Conservation (phyloP, 2,329 filamentous ascomycete genomes). For the Plectosphaerella plurivora region DNA sequence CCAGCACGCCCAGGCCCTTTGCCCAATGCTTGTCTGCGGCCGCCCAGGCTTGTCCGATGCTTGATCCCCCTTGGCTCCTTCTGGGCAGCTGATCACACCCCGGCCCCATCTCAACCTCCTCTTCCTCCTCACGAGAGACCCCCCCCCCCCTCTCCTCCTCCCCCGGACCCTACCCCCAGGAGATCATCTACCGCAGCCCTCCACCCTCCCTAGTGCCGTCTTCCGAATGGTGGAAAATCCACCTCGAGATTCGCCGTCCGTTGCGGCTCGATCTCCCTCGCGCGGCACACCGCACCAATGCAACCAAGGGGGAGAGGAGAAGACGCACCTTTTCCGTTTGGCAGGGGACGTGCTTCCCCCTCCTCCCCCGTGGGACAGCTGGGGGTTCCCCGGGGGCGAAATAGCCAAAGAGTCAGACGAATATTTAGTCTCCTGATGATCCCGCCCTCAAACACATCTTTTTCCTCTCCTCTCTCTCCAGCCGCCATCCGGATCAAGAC, state of each 20-base stretch:
- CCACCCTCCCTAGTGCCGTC: background rate
- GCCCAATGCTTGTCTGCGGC: background rate
- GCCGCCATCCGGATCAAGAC: background rate
- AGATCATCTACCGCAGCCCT: background rate
- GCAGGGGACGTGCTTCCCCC: background rate
- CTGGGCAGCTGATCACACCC: no score
- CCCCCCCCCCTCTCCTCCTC: background rate
- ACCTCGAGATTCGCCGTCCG: conserved; percentile 12
- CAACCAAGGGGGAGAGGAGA: conserved; percentile 1
- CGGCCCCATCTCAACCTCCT: no score
- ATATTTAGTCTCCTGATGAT: background rate
- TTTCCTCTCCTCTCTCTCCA: background rate
- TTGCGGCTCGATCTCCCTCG: conserved; percentile 10
- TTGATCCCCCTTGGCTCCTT: background rate
- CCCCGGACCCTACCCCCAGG: background rate
- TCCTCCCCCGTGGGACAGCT: background rate
- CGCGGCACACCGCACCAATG: no score
- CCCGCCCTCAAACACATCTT: background rate
- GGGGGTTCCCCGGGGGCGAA: background rate
- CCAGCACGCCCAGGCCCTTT: no score
- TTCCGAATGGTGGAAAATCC: conserved; percentile 14
- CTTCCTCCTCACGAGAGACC: background rate
- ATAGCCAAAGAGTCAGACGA: background rate
- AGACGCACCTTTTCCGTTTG: conserved; percentile 1
- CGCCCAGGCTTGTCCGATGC: background rate